Base-by-base conservation (phyloP, 306 rosid species). In the Corylus avellana region DNA sequence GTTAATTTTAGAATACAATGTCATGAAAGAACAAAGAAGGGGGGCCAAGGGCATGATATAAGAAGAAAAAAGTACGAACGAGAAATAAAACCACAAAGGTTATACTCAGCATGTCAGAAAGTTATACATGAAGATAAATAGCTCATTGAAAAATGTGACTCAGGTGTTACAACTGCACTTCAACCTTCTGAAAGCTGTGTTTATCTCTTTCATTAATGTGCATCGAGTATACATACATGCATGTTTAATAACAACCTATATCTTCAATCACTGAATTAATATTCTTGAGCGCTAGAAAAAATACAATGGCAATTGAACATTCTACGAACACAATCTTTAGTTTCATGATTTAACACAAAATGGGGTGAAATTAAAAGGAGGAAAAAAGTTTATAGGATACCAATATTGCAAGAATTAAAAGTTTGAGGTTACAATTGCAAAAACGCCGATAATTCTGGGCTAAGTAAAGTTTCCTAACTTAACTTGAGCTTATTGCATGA, bases 1-100 rank as follows among this genome's bases (percentile, higher is more conserved):
- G 68, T 46, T 18, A 63, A 3, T 64, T 83, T 81, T 47, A 79
- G 82, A 75, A 53, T 74, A 84, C 68, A 74, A 81, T 51, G 72
- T 76, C 58, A 75, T 59, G 75, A 54, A 55, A 55, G 67, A 66
- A 17, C 49, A 55, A 74, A 27, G 14, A 18, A 72, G 12, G 37
- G 9, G 35, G 8, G 18, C 17, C 64, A 51, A 37, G 64, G 59
- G 66, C 12, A 64, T 51, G 37, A 72, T 55, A 46, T 47, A 55
- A 68, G 69, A 73, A 70, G 68, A 77, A 56, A 84, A 48, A 61
- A 13, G 63, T 59, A 68, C 62, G 64, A 42, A 35, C 5, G 18
- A 7, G 73, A 83, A 18, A 74, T 48, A 37, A 5, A 47, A 20
- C 51, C 56, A 73, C 18, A 57, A 20, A 42, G 35, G 68, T 58